phyloP scores from a whole-genome alignment of 352 stramenopile species.

The Pythium sukuiense region DNA sequence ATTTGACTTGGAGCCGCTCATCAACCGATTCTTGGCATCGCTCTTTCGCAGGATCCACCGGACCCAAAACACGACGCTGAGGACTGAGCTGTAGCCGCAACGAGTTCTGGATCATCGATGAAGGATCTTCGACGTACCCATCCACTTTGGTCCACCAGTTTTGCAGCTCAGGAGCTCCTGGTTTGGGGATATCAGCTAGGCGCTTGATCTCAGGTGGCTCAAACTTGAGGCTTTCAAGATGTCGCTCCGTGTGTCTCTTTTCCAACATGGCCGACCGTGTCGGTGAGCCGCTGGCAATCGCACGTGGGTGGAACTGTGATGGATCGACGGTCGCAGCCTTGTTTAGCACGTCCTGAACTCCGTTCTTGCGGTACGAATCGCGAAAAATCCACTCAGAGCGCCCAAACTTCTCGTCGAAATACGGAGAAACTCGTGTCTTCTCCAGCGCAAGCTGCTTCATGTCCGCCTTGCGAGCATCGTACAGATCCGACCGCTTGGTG shows the following conservation, averaged over 20 bases:
- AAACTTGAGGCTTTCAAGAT: conserved; percentile 48
- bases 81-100: conserved; percentile 44
- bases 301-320: conserved; percentile 36
- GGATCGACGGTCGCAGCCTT: conserved; percentile 21
- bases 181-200: conserved; percentile 50
- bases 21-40: conserved; percentile 40
- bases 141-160: conserved; percentile 59
- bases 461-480: conserved; percentile 45
- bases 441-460: conserved; percentile 39
- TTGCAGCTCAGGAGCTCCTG: conserved; percentile 30
- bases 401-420: conserved; percentile 42
- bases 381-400: conserved; percentile 48
- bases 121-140: conserved; percentile 63
- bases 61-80: conserved; percentile 32
- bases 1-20: conserved; percentile 30
- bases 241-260: conserved; percentile 32
- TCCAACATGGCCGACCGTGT: conserved; percentile 43
- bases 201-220: conserved; percentile 54
- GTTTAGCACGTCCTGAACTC: conserved; percentile 38
- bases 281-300: conserved; percentile 34
- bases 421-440: conserved; percentile 19
- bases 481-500: conserved; percentile 43
- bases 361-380: conserved; percentile 50
- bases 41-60: conserved; percentile 50
- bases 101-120: conserved; percentile 39